These are phyloP conservation scores for Rhodotorula mucilaginosa DNA, from an alignment of 1,284 basidiomycete genomes.

Conservation along the genomic window DNA sequence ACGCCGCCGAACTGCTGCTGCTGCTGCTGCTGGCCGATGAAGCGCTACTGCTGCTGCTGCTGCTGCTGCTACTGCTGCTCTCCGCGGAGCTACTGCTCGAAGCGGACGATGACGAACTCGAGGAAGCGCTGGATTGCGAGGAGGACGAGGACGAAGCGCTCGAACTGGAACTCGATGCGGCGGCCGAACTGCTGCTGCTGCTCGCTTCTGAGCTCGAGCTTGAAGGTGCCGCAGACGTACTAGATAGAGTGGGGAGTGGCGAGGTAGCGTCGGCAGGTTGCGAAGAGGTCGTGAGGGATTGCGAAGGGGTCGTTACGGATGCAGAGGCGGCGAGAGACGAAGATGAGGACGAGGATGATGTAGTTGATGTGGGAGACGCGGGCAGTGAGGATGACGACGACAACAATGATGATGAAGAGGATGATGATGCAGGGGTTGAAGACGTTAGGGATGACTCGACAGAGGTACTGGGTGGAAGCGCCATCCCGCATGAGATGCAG, in stretches of 20 bases:
- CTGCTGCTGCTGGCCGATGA: neutral
- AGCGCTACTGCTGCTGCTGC: neutral
- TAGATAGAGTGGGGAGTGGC: neutral
- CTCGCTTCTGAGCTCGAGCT: conserved; percentile 1
- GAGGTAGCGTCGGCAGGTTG: neutral
- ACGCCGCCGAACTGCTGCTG: neutral
- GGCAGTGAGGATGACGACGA: neutral
- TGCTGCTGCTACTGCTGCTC: too few species aligned
- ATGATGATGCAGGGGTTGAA: neutral
- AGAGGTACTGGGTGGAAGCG: neutral
- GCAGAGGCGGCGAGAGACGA: too few species aligned
- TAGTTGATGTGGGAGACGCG: neutral
- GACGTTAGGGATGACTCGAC: neutral
- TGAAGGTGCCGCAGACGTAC: neutral
- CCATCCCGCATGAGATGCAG: too few species aligned
- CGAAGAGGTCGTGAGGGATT: neutral
- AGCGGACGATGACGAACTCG: neutral
- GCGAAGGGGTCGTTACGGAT: neutral
- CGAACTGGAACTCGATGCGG: neutral
- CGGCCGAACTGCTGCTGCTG: conserved; percentile 2
- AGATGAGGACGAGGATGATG: neutral
- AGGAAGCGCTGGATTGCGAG: neutral
- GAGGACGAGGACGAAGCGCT: neutral
- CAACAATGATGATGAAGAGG: neutral
- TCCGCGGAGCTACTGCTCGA: too few species aligned